These are phyloP conservation scores for Penicillium sp. DNA, from an alignment of 2,329 filamentous ascomycete species.

Conservation along the genomic window DNA sequence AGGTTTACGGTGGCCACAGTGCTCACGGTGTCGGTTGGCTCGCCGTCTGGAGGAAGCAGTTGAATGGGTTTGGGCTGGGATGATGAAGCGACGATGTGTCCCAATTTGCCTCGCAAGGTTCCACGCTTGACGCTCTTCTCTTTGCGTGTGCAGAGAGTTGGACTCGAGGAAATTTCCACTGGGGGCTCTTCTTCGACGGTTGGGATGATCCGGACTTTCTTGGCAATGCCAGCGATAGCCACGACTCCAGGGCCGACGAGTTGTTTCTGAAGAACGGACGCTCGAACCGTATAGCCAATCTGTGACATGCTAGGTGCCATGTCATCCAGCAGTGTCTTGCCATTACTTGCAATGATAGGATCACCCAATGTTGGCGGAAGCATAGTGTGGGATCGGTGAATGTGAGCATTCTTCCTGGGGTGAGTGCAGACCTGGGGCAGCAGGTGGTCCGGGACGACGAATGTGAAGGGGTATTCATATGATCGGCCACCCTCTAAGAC, in stretches of 20 bases:
- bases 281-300: conserved; percentile 58
- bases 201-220: conserved; percentile 61
- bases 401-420: conserved; percentile 49
- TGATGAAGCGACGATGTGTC: conserved; percentile 58
- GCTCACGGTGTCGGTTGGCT: conserved; percentile 45
- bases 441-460: conserved; percentile 61
- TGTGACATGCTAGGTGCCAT: conserved; percentile 63
- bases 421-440: conserved; percentile 62
- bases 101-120: conserved; percentile 58
- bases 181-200: conserved; percentile 61
- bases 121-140: conserved; percentile 63
- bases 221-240: conserved; percentile 52
- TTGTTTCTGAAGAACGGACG: conserved; percentile 45
- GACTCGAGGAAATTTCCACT: conserved; percentile 49
- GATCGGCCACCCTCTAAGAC: conserved; percentile 55
- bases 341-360: conserved; percentile 52
- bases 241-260: conserved; percentile 39
- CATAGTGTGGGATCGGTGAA: conserved; percentile 57
- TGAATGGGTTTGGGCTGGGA: conserved; percentile 59
- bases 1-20: conserved; percentile 58
- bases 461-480: conserved; percentile 63
- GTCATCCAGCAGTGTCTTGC: conserved; percentile 57
- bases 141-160: conserved; percentile 54
- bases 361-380: conserved; percentile 65
- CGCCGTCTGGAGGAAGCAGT: conserved; percentile 45